Percentiles rank a stretch among this genome's conserved stretches.
phyloP scores from a whole-genome alignment of 2,329 filamentous ascomycete species.

The Drechslerella coelobrocha region DNA sequence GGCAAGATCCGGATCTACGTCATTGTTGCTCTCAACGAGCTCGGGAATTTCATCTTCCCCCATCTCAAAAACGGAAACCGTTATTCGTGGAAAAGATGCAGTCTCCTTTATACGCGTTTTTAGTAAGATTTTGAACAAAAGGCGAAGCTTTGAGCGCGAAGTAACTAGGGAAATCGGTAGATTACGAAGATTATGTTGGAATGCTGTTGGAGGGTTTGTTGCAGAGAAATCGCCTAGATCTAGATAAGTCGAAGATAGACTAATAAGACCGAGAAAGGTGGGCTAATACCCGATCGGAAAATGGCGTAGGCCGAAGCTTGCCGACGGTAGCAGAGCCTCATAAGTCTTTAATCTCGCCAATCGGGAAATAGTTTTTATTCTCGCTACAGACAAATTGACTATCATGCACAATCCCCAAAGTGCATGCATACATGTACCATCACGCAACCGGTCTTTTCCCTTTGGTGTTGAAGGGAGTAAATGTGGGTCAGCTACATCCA shows the following conservation, averaged over 20 bases:
- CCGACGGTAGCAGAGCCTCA: constrained; percentile 8
- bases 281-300: background rate
- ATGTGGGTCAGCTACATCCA: too few relatives aligned
- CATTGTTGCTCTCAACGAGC: constrained; percentile 68
- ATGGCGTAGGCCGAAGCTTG: constrained; percentile 25
- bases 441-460: background rate
- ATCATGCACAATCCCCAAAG: background rate
- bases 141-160: too few relatives aligned
- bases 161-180: too few relatives aligned
- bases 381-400: background rate
- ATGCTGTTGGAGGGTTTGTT: background rate
- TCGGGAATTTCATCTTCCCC: constrained; percentile 69
- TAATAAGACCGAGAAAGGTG: background rate
- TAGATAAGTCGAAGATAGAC: background rate
- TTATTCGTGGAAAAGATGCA: background rate
- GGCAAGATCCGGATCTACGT: constrained; percentile 55
- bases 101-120: too few relatives aligned
- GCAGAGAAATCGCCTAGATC: background rate
- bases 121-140: too few relatives aligned
- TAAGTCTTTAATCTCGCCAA: background rate
- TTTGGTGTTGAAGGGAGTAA: too few relatives aligned
- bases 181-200: too few relatives aligned
- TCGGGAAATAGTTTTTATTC: background rate
- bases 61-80: constrained; percentile 6
- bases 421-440: background rate